phyloP scores from a whole-genome alignment of 1,284 basidiomycete genomes.

The Pisolithus thermaeus region DNA sequence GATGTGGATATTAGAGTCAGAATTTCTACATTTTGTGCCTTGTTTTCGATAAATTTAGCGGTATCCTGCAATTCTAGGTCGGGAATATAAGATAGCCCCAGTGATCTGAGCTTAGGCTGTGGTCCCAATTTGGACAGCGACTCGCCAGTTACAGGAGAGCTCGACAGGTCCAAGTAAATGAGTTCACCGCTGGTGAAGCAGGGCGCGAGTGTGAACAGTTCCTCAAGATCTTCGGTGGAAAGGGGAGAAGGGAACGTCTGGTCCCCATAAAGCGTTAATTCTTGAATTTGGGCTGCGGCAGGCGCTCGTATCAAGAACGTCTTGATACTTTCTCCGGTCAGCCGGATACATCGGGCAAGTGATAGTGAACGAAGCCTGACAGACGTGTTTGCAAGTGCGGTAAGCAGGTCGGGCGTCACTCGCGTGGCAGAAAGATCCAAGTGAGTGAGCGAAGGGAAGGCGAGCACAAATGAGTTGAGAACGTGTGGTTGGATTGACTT shows the following conservation, averaged over 20 bases:
- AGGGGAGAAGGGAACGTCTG: conserved; percentile 82
- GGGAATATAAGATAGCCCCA: conserved; percentile 86
- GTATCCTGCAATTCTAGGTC: conserved; percentile 64
- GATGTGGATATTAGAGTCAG: conserved; percentile 79
- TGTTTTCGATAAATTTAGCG: conserved; percentile 62
- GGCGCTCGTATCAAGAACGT: conserved; percentile 70
- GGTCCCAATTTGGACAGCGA: conserved; percentile 57
- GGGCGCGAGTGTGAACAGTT: conserved; percentile 72
- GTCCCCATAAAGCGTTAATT: conserved; percentile 89
- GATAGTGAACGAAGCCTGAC: conserved; percentile 76
- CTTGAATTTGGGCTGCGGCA: conserved; percentile 59
- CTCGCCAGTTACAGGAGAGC: conserved; percentile 64
- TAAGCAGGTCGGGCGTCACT: conserved; percentile 71
- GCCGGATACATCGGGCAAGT: conserved; percentile 81
- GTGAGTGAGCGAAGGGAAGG: conserved; percentile 85
- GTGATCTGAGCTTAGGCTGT: conserved; percentile 76
- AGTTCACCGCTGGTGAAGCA: conserved; percentile 77
- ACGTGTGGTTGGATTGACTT: conserved; percentile 70
- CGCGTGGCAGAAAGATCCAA: conserved; percentile 88
- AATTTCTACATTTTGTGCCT: conserved; percentile 79
- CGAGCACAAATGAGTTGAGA: conserved; percentile 75
- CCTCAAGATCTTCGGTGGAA: conserved; percentile 58
- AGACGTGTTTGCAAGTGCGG: conserved; percentile 59
- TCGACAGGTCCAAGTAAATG: conserved; percentile 88
- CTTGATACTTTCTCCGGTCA: conserved; percentile 77